Evolutionary conservation across 495 filamentous ascomycete species (phyloP), one percentile per base, ranked within the genome.

Genomic region (Ascodesmis nigricans): DNA sequence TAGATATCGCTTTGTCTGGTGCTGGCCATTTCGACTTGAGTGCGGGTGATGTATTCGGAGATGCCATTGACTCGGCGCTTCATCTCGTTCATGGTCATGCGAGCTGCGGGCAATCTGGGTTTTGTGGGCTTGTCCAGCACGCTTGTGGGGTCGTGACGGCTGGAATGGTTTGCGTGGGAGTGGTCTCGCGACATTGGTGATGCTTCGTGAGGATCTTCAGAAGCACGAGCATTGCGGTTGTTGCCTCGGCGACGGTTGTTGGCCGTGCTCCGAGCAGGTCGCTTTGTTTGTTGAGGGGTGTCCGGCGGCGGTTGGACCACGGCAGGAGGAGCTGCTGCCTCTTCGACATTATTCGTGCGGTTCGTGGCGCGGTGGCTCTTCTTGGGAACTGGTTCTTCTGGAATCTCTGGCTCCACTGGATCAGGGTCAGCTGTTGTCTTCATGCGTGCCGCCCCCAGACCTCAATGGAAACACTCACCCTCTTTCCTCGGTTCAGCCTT

Each of bases 51-150:
- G 53, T 78, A 93, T 26, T 91, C 81, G 10, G 90, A 60, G 35
- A 97, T 84, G 9, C 63, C 73, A 1, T 72, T 69, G 2, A 82
- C 82, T 5, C 78, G 69, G 39, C 77, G 67, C 55, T 79, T 81
- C 76, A 93, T 87, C 43, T 93, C 83, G 38, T 73, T 75, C 71
- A 93, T 77, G 18, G 68, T 84, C 31, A 82, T 70, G 51, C 75
- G 79, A 43, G 49, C 39, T 27, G 50, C 39, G 35, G 49, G 49
- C 31, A 52, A 40, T 29, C 49, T 40, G 21, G 49, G 49, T 25
- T 52, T 52, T 19, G 48, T 53, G 21, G 48, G 38, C 21, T 52
- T 52, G 23, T 52, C 49, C 21, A 52, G 33, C 30, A 47, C 42
- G 15, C 43, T 51, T 27, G 43, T 20, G 14, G 35, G 35, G 16